These are phyloP conservation scores for Jaapia argillacea DNA, from an alignment of 768 basidiomycete species.

Conservation along the genomic window DNA sequence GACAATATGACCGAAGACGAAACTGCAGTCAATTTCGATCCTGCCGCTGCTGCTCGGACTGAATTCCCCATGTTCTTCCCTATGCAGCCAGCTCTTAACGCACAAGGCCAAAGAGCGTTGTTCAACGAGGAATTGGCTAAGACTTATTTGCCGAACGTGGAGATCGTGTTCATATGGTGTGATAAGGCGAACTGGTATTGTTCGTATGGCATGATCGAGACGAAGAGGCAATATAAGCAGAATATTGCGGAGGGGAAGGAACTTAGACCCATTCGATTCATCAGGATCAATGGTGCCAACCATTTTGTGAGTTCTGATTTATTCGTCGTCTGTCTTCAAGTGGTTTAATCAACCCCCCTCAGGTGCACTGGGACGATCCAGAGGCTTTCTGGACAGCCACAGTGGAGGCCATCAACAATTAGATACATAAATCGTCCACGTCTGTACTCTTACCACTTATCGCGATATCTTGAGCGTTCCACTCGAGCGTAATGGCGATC, in stretches of 20 bases:
- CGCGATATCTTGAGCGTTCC: too few species aligned
- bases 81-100: slow-evolving; percentile 14
- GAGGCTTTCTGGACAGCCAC: background rate
- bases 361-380: slow-evolving; percentile 4
- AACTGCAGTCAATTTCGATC: slow-evolving; percentile 7
- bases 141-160: slow-evolving; percentile 12
- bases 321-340: background rate
- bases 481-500: too few species aligned
- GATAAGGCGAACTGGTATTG: slow-evolving; percentile 15
- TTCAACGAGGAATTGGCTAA: slow-evolving; percentile 9
- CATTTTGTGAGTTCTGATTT: slow-evolving; percentile 22
- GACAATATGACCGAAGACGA: slow-evolving; percentile 14
- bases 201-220: slow-evolving; percentile 15
- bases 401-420: background rate
- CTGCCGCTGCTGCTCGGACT: background rate
- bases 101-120: slow-evolving; percentile 11
- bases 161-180: slow-evolving; percentile 14
- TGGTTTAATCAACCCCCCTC: background rate
- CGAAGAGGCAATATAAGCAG: slow-evolving; percentile 13
- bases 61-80: slow-evolving; percentile 8
- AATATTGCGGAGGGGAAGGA: slow-evolving; percentile 9
- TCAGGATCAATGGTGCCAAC: slow-evolving; percentile 18
- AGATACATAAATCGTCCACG: too few species aligned
- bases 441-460: too few species aligned
- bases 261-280: slow-evolving; percentile 15